Conservation (phyloP, 2,329 filamentous ascomycete genomes). For the Venturiaceae sp. region DNA sequence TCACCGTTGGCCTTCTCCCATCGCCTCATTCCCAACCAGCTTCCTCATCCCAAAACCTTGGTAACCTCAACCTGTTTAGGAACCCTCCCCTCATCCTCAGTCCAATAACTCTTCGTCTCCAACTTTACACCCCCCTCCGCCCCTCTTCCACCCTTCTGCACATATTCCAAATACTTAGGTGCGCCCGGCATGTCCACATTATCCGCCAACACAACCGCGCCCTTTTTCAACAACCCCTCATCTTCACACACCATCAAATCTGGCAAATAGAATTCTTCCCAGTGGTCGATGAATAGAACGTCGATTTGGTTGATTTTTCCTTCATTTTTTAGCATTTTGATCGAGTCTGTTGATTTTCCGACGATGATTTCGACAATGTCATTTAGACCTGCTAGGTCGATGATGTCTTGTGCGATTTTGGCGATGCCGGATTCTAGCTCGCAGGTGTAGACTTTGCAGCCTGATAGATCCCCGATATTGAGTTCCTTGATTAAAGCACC, state of each 20-base stretch:
- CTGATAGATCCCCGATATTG: constrained; percentile 11
- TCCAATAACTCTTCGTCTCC: neutral
- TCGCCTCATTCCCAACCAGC: too few species aligned
- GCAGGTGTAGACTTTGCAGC: constrained; percentile 24
- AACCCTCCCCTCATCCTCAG: neutral
- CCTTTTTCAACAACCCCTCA: constrained; percentile 20
- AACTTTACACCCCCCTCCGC: neutral
- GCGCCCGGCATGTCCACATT: constrained; percentile 35
- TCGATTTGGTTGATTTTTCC: constrained; percentile 22
- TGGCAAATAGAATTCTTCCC: constrained; percentile 24
- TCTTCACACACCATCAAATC: constrained; percentile 26
- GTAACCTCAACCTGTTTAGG: neutral
- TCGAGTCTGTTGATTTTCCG: constrained; percentile 20
- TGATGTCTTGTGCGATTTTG: constrained; percentile 20
- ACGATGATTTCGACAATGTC: constrained; percentile 23
- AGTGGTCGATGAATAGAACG: constrained; percentile 28
- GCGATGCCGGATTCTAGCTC: constrained; percentile 24
- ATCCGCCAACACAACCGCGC: constrained; percentile 30
- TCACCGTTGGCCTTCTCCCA: too few species aligned
- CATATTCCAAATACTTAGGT: constrained; percentile 33
- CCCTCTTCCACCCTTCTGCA: constrained; percentile 14
- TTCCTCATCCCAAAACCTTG: neutral
- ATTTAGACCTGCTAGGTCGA: constrained; percentile 24
- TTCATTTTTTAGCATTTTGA: constrained; percentile 18
- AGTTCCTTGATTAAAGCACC: constrained; percentile 17